Percentiles rank a stretch among this genome's conserved stretches.
phyloP scores from a whole-genome alignment of 2,329 filamentous ascomycete species.

The Colletotrichum melonis region DNA sequence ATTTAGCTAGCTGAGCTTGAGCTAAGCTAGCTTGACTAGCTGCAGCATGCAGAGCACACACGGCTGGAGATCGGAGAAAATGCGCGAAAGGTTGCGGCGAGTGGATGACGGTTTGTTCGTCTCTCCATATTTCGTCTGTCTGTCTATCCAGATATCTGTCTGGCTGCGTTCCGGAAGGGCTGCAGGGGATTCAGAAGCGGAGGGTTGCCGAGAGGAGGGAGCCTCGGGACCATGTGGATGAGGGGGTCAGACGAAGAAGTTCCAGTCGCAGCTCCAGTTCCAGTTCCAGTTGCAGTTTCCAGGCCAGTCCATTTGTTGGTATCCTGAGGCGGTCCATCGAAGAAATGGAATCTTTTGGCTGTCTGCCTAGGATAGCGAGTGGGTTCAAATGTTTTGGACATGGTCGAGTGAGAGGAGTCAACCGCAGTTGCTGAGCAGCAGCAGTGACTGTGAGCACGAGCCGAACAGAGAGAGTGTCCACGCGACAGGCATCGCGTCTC shows the following conservation, averaged over 20 bases:
- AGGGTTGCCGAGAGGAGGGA: conserved; percentile 30
- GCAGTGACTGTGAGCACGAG: background rate
- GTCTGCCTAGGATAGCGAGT: conserved; percentile 9
- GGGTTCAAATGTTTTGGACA: conserved; percentile 10
- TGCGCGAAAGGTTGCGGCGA: background rate
- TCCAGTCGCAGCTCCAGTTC: conserved; percentile 11
- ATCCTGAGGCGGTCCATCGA: conserved; percentile 18
- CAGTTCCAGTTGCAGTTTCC: conserved; percentile 25
- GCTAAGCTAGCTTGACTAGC: background rate
- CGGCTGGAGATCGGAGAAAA: conserved; percentile 20
- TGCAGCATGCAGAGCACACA: conserved; percentile 16
- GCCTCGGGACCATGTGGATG: conserved; percentile 30
- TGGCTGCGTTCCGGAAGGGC: conserved; percentile 16
- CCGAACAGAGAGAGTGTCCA: conserved; percentile 2
- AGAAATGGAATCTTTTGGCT: conserved; percentile 22
- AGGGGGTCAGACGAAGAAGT: conserved; percentile 32
- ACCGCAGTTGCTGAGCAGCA: conserved; percentile 4
- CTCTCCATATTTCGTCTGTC: conserved; percentile 3
- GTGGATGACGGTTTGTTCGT: conserved; percentile 2
- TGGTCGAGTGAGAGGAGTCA: conserved; percentile 12
- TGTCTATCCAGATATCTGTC: background rate
- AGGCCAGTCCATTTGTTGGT: conserved; percentile 8
- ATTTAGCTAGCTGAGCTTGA: conserved; percentile 19
- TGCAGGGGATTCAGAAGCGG: conserved; percentile 29
- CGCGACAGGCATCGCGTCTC: conserved; percentile 24